Percentiles rank a stretch among this genome's conserved stretches.
Conservation (phyloP, 331 rosid species). For the Phaseolus coccineus region DNA sequence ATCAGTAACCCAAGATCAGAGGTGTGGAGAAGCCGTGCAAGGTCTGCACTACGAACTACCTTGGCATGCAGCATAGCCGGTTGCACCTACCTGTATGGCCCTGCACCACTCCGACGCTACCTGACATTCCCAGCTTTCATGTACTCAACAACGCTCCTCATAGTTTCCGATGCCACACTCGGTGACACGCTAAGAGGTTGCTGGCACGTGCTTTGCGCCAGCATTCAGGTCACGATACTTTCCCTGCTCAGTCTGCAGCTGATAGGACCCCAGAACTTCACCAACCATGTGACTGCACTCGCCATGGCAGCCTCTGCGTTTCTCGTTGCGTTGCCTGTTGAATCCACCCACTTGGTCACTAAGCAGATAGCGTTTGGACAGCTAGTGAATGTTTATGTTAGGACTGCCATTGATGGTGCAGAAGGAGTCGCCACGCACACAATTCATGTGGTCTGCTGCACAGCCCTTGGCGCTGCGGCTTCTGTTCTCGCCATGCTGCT, state of each 20-base stretch:
- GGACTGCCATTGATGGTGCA: constrained; percentile 59
- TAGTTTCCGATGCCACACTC: constrained; percentile 66
- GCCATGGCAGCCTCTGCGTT: constrained; percentile 55
- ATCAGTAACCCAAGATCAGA: constrained; percentile 32
- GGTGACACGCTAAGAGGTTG: constrained; percentile 72
- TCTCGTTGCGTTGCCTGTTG: constrained; percentile 70
- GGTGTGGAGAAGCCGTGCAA: constrained; percentile 54
- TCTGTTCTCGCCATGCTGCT: constrained; percentile 64
- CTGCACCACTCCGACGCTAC: constrained; percentile 46
- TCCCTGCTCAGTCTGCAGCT: constrained; percentile 57
- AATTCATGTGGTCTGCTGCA: constrained; percentile 62
- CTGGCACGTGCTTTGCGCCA: constrained; percentile 65
- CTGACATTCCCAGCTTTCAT: constrained; percentile 65
- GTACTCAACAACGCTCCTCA: constrained; percentile 64
- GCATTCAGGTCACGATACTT: constrained; percentile 44
- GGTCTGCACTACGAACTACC: constrained; percentile 64
- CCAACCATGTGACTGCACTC: constrained; percentile 36
- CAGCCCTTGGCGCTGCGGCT: constrained; percentile 81
- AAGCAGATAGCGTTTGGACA: constrained; percentile 80
- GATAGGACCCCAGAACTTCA: constrained; percentile 57
- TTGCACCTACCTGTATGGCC: constrained; percentile 60
- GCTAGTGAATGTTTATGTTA: constrained; percentile 75
- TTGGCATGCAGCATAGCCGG: constrained; percentile 75
- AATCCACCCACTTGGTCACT: constrained; percentile 58
- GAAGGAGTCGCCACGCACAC: constrained; percentile 49